Conservation (phyloP, 2,329 filamentous ascomycete species). For the Colletotrichum spinosum region DNA sequence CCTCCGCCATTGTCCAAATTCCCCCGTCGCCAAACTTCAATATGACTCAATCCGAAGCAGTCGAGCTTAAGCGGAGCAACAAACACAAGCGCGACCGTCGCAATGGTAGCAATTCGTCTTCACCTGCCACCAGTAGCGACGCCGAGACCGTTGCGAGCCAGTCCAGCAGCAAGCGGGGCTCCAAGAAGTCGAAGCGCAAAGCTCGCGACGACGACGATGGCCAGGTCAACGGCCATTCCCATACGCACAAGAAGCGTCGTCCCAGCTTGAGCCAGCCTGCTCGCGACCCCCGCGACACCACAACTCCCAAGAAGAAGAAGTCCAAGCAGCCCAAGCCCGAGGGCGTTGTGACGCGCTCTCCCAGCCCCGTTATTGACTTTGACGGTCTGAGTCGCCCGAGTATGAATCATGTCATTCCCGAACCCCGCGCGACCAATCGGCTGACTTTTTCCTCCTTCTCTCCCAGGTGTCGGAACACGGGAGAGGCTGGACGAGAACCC, state of each 20-base stretch:
- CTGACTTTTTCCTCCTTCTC: conserved; percentile 34
- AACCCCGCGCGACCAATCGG: conserved; percentile 17
- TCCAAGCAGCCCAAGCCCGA: conserved; percentile 40
- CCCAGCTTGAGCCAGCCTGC: conserved; percentile 70
- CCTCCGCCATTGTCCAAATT: conserved; percentile 2
- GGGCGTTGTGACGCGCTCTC: conserved; percentile 42
- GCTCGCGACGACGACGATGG: conserved; percentile 37
- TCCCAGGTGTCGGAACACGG: conserved; percentile 71
- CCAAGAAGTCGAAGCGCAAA: conserved; percentile 41
- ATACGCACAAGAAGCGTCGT: conserved; percentile 49
- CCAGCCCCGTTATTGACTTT: conserved; percentile 69
- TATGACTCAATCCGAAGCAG: conserved; percentile 46
- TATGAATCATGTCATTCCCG: conserved; percentile 42
- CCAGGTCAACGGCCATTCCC: conserved; percentile 47
- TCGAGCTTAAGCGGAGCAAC: conserved; percentile 48
- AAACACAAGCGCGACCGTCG: conserved; percentile 43
- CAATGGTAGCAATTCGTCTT: conserved; percentile 42
- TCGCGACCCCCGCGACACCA: conserved; percentile 69
- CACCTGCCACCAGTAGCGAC: conserved; percentile 24
- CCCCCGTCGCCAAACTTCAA: conserved; percentile 18
- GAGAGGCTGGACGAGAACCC: conserved; percentile 68
- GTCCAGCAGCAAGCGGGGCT: conserved; percentile 32
- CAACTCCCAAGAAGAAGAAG: conserved; percentile 56
- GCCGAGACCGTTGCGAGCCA: conserved; percentile 36
- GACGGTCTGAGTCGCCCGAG: conserved; percentile 71